Evolutionary conservation across 257 asterid genomes (phyloP).

Genomic region (Nicotiana knightiana): DNA sequence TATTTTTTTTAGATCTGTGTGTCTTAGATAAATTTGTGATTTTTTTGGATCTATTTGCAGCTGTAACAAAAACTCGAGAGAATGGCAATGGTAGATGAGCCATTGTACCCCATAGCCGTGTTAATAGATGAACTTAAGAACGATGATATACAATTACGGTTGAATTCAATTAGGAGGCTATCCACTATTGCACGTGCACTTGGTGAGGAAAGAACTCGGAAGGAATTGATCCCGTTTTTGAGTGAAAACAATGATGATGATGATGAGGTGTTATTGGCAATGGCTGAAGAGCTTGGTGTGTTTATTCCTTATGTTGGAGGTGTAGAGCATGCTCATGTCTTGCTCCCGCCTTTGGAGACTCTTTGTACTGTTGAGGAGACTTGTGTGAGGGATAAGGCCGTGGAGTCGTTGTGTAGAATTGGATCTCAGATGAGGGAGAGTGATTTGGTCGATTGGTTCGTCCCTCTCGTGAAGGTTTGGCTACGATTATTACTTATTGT

Average conservation of each 20-base stretch:
- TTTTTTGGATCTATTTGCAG: slow-evolving; percentile 15
- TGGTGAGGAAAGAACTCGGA: slow-evolving; percentile 89
- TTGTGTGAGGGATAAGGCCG: slow-evolving; percentile 93
- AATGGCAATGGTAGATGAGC: slow-evolving; percentile 93
- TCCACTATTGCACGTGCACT: slow-evolving; percentile 96
- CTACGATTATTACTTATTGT: neutral
- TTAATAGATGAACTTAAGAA: slow-evolving; percentile 90
- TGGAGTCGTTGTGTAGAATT: slow-evolving; percentile 83
- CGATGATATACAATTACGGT: slow-evolving; percentile 77
- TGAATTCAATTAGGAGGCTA: slow-evolving; percentile 78
- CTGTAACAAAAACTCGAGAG: slow-evolving; percentile 8
- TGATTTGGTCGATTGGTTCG: slow-evolving; percentile 70
- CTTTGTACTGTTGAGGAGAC: slow-evolving; percentile 93
- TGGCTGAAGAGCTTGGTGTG: slow-evolving; percentile 93
- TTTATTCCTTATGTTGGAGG: slow-evolving; percentile 97
- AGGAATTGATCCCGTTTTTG: slow-evolving; percentile 78
- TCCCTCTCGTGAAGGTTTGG: slow-evolving; percentile 86
- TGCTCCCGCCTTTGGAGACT: slow-evolving; percentile 85
- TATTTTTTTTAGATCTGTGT: neutral
- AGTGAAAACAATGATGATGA: slow-evolving; percentile 95
- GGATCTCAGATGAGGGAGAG: slow-evolving; percentile 93
- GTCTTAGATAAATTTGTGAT: too few species aligned
- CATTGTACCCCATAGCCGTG: slow-evolving; percentile 91
- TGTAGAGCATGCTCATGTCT: slow-evolving; percentile 81
- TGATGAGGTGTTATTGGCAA: slow-evolving; percentile 87